Conservation (phyloP, 2,329 filamentous ascomycete species). For the Cryoendolithus antarcticus region DNA sequence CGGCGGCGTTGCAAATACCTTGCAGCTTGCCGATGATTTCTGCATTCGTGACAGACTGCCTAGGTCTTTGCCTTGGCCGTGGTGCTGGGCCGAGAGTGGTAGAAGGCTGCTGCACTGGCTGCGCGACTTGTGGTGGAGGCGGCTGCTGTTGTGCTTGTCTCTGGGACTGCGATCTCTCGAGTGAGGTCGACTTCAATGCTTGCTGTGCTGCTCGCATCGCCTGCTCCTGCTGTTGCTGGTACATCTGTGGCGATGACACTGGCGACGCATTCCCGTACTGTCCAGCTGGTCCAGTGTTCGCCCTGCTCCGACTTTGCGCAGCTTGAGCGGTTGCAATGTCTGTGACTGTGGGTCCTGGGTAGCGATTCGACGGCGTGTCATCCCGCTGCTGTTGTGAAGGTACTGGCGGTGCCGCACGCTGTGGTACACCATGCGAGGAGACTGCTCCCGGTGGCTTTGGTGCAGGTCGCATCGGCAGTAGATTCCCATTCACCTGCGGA, state of each 20-base stretch:
- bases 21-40: constrained; percentile 80
- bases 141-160: constrained; percentile 44
- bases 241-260: constrained; percentile 31
- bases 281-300: constrained; percentile 32
- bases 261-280: constrained; percentile 36
- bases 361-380: background rate
- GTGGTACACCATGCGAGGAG: constrained; percentile 34
- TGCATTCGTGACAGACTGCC: constrained; percentile 56
- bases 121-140: constrained; percentile 17
- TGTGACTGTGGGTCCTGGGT: constrained; percentile 24
- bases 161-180: constrained; percentile 50
- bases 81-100: constrained; percentile 43
- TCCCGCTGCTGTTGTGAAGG: constrained; percentile 22
- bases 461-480: constrained; percentile 67
- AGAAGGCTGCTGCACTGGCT: constrained; percentile 19
- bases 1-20: constrained; percentile 78
- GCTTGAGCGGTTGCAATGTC: constrained; percentile 23
- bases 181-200: constrained; percentile 52
- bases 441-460: constrained; percentile 67
- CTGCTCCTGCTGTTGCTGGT: constrained; percentile 69
- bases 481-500: constrained; percentile 29
- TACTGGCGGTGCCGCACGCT: constrained; percentile 24
- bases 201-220: constrained; percentile 70
- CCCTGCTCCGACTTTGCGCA: constrained; percentile 28
- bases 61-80: constrained; percentile 62